Base-by-base conservation (phyloP, 1,284 basidiomycete genomes). In the Irpex sp. region DNA sequence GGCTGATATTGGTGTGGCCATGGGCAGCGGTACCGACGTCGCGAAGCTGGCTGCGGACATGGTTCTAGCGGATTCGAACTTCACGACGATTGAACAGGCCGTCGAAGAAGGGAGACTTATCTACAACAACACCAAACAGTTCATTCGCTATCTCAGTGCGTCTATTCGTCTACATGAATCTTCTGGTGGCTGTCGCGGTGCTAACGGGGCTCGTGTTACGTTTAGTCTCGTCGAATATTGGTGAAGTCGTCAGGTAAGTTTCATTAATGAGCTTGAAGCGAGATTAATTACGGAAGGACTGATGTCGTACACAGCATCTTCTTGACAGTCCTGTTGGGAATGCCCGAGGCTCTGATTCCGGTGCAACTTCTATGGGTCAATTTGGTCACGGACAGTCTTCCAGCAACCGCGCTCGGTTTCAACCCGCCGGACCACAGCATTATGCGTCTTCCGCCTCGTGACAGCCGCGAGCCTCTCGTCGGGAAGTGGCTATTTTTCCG, bases 61-160 rank as follows among this genome's bases (percentile, higher is more conserved):
- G 93, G 93, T 96, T 44, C 86, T 96, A 56, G 92, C 94, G 2
- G 91, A 93, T 74, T 92, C 90, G 11, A 93, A 93, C 77, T 93
- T 93, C 73, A 85, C 96, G 5, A 98, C 97, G 1, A 97, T 99
- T 75, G 91, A 97, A 70, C 85, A 89, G 65, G 97, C 97, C 2
- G 96, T 99, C 48, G 96, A 98, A 76, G 96, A 98, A 79, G 97
- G 97, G 69, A 84, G 97, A 74, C 83, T 94, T 61, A 99, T 99
- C 74, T 99, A 98, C 79, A 98, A 98, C 81, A 98, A 98, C 78
- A 98, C 96, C 59, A 98, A 98, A 79, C 94, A 97, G 74, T 99
- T 99, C 75, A 96, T 97, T 76, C 90, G 94, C 64, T 93, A 93
- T 77, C 87, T 93, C 72, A 93, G 89, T 92, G 70, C 57, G 88